Evolutionary conservation across 441 rosid genomes (phyloP), one percentile per base, ranked within the genome.

Genomic region (Heliophila coronopifolia): DNA sequence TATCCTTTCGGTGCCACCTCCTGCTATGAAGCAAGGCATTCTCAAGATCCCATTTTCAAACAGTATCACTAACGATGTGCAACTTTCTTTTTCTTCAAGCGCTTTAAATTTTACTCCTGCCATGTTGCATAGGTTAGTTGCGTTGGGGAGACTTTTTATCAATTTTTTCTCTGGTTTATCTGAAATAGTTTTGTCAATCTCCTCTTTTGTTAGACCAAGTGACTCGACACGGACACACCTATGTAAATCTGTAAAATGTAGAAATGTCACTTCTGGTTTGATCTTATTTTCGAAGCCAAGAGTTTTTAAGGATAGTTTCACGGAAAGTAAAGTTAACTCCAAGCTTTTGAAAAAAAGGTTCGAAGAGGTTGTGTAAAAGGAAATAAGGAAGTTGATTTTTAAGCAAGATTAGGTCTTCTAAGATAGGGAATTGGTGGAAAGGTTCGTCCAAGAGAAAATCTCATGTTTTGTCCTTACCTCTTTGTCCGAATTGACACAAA

Each of bases 21-120:
- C 55, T 0, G 24, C 55, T 53, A 5, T 13, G 45, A 63, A 54
- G 32, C 57, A 63, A 31, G 61, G 68, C 36, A 63, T 46, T 9
- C 35, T 48, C 62, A 63, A 40, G 38, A 18, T 14, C 18, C 68
- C 57, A 0, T 9, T 7, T 40, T 63, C 2, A 20, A 54, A 63
- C 4, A 8, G 9, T 3, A 54, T 55, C 38, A 36, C 28, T 45
- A 63, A 40, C 7, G 65, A 50, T 1, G 16, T 32, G 0, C 39
- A 11, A 10, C 31, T 25, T 23, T 7, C 32, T 30, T 14, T 1
- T 8, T 25, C 43, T 8, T 23, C 6, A 12, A 2, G 12, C 22
- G 0, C 9, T n/a, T n/a, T n/a, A 33, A 59, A 59, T 1, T 50
- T 14, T 1, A 59, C 62, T 39, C 57, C 62, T 18, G 51, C 61